Percentiles rank a stretch among this genome's conserved stretches.
Evolutionary conservation across 176 grass and related monocot genomes (phyloP).

Genomic region (Oropetium thomaeum): DNA sequence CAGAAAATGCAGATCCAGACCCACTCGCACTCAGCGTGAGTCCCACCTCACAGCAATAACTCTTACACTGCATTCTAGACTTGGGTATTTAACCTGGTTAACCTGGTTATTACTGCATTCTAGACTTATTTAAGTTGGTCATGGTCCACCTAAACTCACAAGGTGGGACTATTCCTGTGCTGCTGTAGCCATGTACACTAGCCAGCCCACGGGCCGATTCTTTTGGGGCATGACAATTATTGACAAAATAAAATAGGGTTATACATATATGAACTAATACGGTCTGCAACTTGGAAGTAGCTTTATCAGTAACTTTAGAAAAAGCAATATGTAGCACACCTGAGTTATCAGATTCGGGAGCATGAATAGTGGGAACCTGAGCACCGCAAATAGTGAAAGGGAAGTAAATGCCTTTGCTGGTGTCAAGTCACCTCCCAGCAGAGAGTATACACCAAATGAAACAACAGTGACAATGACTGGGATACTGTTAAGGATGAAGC

Average conservation of each 20-base stretch:
- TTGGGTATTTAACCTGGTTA: too few relatives aligned
- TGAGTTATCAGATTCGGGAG: slow-evolving; percentile 98
- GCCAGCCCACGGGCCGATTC: too few relatives aligned
- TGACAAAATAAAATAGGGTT: background rate
- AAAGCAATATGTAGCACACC: slow-evolving; percentile 41
- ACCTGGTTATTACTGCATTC: too few relatives aligned
- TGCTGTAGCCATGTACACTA: too few relatives aligned
- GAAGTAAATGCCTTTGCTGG: slow-evolving; percentile 98
- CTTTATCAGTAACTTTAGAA: slow-evolving; percentile 23
- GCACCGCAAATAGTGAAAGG: slow-evolving; percentile 87
- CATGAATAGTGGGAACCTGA: slow-evolving; percentile 96
- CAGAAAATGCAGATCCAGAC: too few relatives aligned
- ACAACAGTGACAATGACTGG: slow-evolving; percentile 87
- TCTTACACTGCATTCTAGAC: too few relatives aligned
- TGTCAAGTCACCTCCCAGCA: slow-evolving; percentile 89
- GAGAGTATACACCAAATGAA: slow-evolving; percentile 88
- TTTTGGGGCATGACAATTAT: too few relatives aligned
- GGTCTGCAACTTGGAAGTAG: background rate
- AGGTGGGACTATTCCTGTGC: too few relatives aligned
- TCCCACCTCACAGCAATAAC: too few relatives aligned
- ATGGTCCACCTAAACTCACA: too few relatives aligned
- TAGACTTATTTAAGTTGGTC: too few relatives aligned
- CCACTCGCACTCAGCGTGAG: too few relatives aligned
- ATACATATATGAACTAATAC: background rate
- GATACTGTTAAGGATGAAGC: slow-evolving; percentile 94